These are phyloP conservation scores for Leucoagaricus sp. DNA, from an alignment of 1,284 basidiomycete species.

Conservation along the genomic window DNA sequence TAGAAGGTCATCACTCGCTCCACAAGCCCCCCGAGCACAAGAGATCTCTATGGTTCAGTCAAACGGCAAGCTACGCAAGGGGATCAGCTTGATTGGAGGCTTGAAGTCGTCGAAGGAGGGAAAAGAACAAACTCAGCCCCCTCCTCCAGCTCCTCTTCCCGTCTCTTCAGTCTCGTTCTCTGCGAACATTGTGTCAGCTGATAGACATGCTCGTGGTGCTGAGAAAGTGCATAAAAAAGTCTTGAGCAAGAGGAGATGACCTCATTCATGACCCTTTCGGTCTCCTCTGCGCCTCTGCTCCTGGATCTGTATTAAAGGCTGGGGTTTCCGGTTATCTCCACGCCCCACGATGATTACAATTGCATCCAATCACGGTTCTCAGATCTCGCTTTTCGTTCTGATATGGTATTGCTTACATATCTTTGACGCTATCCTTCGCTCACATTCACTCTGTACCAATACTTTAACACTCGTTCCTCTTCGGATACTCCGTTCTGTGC, in stretches of 20 bases:
- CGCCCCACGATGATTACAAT: too few species aligned
- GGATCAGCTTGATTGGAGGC: slow-evolving; percentile 10
- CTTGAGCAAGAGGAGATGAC: slow-evolving; percentile 30
- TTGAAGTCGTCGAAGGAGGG: slow-evolving; percentile 4
- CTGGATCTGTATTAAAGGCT: too few species aligned
- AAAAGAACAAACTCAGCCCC: too few species aligned
- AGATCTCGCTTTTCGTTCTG: too few species aligned
- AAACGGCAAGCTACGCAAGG: slow-evolving; percentile 14
- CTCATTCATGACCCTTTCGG: not conserved
- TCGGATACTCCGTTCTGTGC: too few species aligned
- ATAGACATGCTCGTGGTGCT: slow-evolving; percentile 12
- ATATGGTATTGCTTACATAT: too few species aligned
- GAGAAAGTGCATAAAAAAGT: slow-evolving; percentile 25
- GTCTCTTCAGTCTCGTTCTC: slow-evolving; percentile 17
- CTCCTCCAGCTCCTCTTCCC: slow-evolving; percentile 14
- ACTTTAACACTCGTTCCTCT: too few species aligned
- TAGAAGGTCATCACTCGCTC: slow-evolving; percentile 1
- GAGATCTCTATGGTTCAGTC: slow-evolving; percentile 15
- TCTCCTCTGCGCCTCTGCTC: too few species aligned
- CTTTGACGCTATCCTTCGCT: too few species aligned
- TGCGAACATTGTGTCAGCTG: slow-evolving; percentile 13
- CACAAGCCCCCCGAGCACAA: slow-evolving; percentile 3
- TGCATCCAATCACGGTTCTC: too few species aligned
- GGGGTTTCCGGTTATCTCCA: too few species aligned
- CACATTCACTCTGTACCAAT: too few species aligned